phyloP scores from a whole-genome alignment of 2,329 filamentous ascomycete genomes.

The Stagonosporopsis rhizophila region DNA sequence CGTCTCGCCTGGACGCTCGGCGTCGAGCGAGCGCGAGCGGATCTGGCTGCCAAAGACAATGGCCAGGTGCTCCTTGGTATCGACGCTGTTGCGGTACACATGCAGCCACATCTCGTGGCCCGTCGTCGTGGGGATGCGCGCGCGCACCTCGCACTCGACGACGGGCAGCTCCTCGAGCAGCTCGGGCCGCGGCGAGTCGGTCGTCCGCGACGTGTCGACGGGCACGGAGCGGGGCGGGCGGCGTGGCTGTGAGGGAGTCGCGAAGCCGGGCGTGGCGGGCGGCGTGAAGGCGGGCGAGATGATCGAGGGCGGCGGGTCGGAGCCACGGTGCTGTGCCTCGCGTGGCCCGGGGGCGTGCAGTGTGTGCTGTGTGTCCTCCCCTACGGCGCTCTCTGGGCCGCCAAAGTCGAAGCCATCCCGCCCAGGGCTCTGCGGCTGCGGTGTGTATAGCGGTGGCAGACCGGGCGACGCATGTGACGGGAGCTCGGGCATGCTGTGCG shows the following conservation, averaged over 20 bases:
- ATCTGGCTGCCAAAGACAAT: slow-evolving; percentile 95
- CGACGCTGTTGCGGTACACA: slow-evolving; percentile 88
- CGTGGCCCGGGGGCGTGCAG: neutral
- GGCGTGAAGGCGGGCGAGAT: slow-evolving; percentile 57
- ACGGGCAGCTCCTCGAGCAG: slow-evolving; percentile 78
- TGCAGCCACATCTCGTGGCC: slow-evolving; percentile 98
- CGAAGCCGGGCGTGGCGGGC: slow-evolving; percentile 46
- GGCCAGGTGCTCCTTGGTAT: slow-evolving; percentile 94
- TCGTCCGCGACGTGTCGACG: slow-evolving; percentile 48
- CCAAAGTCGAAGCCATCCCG: slow-evolving; percentile 50
- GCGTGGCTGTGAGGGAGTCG: slow-evolving; percentile 44
- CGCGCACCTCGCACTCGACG: slow-evolving; percentile 93
- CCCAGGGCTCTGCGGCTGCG: slow-evolving; percentile 55
- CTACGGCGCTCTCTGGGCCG: slow-evolving; percentile 19
- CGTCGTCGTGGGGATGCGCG: slow-evolving; percentile 88
- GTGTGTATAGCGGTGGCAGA: slow-evolving; percentile 61
- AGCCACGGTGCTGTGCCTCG: slow-evolving; percentile 3
- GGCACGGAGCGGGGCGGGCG: slow-evolving; percentile 51
- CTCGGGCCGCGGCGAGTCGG: slow-evolving; percentile 65
- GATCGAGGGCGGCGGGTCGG: slow-evolving; percentile 50
- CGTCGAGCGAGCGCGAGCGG: slow-evolving; percentile 73
- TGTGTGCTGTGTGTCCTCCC: slow-evolving; percentile 1
- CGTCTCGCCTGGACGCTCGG: slow-evolving; percentile 75
- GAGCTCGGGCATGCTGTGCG: slow-evolving; percentile 58
- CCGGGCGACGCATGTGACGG: slow-evolving; percentile 63